phyloP scores from a whole-genome alignment of 306 rosid genomes.

The Trifolium fragiferum region DNA sequence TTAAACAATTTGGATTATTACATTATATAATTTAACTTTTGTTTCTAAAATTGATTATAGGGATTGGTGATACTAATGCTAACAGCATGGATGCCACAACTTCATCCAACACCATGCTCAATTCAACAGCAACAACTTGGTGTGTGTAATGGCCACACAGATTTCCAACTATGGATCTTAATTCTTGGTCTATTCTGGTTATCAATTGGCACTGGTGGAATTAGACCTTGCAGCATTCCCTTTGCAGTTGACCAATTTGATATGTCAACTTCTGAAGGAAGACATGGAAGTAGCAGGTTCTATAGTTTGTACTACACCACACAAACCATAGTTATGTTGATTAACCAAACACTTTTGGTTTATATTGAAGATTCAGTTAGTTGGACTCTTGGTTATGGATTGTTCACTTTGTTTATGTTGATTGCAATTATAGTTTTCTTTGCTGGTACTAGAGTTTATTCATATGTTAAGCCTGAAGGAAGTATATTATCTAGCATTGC shows the following conservation, averaged over 20 bases:
- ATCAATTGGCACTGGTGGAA: conserved; percentile 45
- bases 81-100: conserved; percentile 58
- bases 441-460: conserved; percentile 53
- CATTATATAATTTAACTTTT: not conserved
- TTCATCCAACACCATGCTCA: conserved; percentile 69
- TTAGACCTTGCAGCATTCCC: conserved; percentile 49
- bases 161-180: conserved; percentile 46
- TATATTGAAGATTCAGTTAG: conserved; percentile 64
- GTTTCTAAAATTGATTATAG: conserved; percentile 42
- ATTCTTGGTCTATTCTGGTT: conserved; percentile 47
- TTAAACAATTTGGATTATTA: not conserved
- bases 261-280: conserved; percentile 54
- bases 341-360: conserved; percentile 54
- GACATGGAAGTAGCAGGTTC: conserved; percentile 54
- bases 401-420: conserved; percentile 53
- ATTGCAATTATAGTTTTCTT: conserved; percentile 53
- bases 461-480: conserved; percentile 51
- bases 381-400: conserved; percentile 70
- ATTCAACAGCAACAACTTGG: conserved; percentile 4
- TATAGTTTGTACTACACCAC: conserved; percentile 58
- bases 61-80: conserved; percentile 63
- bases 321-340: conserved; percentile 44
- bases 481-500: conserved; percentile 50
- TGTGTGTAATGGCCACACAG: conserved; percentile 43
- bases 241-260: conserved; percentile 62